Evolutionary conservation across 257 asterid species (phyloP), one percentile per base, ranked within the genome.

Genomic region (Haberlea rhodopensis): DNA sequence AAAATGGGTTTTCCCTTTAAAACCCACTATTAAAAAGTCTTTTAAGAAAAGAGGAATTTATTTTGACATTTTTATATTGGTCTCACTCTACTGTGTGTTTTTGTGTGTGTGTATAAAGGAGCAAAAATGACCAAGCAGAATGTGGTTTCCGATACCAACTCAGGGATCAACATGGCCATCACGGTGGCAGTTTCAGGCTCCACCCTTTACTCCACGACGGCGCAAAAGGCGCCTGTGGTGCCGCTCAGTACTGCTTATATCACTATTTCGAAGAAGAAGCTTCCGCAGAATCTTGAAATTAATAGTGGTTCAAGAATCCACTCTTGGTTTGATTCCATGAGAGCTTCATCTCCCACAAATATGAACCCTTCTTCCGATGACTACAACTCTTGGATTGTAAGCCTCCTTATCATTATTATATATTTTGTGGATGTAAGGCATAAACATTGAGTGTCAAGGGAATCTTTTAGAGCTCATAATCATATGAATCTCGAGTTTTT

Each of bases 321-420:
- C 68, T 25, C 95, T 11, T 88, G 95, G 96, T 78, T 86, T 10
- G 98, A 88, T 28, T 77, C 89, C 20, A 91, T 91, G 98, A 83
- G 85, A 66, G 90, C 94, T 58, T 91, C 95, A 53, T 91, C 98
- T 24, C 98, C 98, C 20, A 86, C 96, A 2, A 96, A 79, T 51
- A 26, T 76, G 67, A 79, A 85, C 46, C 65, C 89, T 56, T 67
- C 87, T 62, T 60, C 95, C 19, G 85, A 73, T 23, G 87, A 71
- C 63, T 83, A 53, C 2, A 57, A 45, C 63, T 77, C 94, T 24
- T 85, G 94, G 90, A 85, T 71, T 37, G 96, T 90, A 75, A 79
- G 76, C 43, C 31, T n/a, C 13, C 13, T 9, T 26, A 43, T n/a
- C 3, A 24, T 19, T 2, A n/a, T n/a, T n/a, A n/a, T n/a, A n/a